phyloP scores from a whole-genome alignment of 2,329 filamentous ascomycete genomes.

The Paradendryphiella salina region DNA sequence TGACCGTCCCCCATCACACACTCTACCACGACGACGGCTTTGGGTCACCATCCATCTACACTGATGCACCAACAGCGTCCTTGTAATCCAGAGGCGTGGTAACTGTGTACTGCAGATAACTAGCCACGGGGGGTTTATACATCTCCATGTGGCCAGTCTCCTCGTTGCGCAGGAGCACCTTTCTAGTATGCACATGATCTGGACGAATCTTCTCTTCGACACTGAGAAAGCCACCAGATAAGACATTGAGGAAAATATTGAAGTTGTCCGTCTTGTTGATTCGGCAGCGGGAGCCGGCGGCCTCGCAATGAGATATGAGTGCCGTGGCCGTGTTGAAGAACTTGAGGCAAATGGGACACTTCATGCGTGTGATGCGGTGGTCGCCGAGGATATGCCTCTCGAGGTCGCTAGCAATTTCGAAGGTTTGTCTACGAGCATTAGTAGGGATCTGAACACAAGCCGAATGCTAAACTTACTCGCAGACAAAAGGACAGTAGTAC shows the following conservation, averaged over 20 bases:
- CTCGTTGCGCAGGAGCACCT: constrained; percentile 22
- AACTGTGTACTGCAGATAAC: constrained; percentile 39
- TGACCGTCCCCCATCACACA: neutral
- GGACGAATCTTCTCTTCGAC: constrained; percentile 39
- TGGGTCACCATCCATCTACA: constrained; percentile 20
- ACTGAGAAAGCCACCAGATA: constrained; percentile 50
- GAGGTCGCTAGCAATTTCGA: constrained; percentile 35
- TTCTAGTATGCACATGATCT: constrained; percentile 35
- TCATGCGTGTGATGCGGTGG: constrained; percentile 43
- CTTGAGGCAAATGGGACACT: constrained; percentile 49
- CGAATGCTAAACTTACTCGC: constrained; percentile 50
- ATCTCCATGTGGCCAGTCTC: constrained; percentile 28
- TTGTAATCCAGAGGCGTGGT: constrained; percentile 41
- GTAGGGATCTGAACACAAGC: neutral
- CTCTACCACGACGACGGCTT: constrained; percentile 6
- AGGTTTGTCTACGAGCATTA: constrained; percentile 30
- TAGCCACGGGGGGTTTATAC: constrained; percentile 32
- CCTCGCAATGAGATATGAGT: constrained; percentile 50
- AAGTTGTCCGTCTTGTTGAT: constrained; percentile 46
- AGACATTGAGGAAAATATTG: constrained; percentile 43
- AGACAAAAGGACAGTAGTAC: constrained; percentile 61
- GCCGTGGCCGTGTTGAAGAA: constrained; percentile 45
- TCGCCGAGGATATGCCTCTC: constrained; percentile 42
- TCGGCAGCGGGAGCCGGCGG: constrained; percentile 33
- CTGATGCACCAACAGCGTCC: constrained; percentile 20